Base-by-base conservation (phyloP, 1,139 yeast genomes). In the Scheffersomyces segobiensis region DNA sequence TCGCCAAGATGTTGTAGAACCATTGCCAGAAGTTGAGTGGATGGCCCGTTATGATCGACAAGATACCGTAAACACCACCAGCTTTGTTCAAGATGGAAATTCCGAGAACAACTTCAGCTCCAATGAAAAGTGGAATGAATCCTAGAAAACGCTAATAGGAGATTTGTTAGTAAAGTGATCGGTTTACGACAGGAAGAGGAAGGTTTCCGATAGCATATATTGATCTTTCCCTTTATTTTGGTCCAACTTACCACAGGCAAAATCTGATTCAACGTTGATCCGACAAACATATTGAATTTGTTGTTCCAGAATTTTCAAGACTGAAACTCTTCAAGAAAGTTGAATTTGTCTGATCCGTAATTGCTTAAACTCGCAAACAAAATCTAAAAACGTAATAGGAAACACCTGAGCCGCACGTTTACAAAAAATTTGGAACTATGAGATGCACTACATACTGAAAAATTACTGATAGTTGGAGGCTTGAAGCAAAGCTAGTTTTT, bases 21-120 rank as follows among this genome's bases (percentile, higher is more conserved):
- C 97, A 91, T 70, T 95, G 98, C 79, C 89, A 79, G 61, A 87
- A 85, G 62, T 87, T 88, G 59, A 93, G 81, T 2, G 96, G 96
- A 68, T 93, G 97, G 1, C 97, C 96, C 0, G 98, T 93, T 68
- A 95, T 83, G 52, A 95, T 75, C 0, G 98, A 93, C 47, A 93
- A 78, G 50, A 93, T 79, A 39, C 98, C 99, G 72, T 89, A 95
- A 32, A 88, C 79, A 10, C 98, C 98, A 58, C 97, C 88, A 62
- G 95, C 92, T 72, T 93, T 93, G 77, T 95, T 93, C 65, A 93
- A 81, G 53, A 93, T 84, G 22, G 96, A 89, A 49, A 90, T 79
- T 1, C 92, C 89, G n/a, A 93, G 78, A 24, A 91, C 85, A 14
- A 92, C 71, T 71, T 95, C 98, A 24, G 93, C 97, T 10, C 98